Percentiles rank a stretch among this genome's conserved stretches.
Evolutionary conservation across 1,284 basidiomycete species (phyloP).

Genomic region (Amylostereum chailletii): DNA sequence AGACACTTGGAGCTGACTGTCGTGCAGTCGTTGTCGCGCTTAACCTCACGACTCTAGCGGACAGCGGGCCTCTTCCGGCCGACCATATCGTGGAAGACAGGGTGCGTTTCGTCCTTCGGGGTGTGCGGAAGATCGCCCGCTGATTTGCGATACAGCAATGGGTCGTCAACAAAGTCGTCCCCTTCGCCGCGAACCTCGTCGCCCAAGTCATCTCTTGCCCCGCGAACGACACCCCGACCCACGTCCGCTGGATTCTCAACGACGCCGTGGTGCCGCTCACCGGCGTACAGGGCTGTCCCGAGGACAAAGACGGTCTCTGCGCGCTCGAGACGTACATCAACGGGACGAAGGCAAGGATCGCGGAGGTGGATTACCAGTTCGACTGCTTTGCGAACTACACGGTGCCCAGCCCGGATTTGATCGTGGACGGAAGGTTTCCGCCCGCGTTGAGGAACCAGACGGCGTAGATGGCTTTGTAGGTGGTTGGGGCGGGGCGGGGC

Average conservation of each 20-base stretch:
- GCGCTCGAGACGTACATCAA: slow-evolving; percentile 40
- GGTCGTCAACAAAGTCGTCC: slow-evolving; percentile 33
- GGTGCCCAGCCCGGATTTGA: slow-evolving; percentile 28
- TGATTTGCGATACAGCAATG: slow-evolving; percentile 28
- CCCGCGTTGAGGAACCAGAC: slow-evolving; percentile 11
- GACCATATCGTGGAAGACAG: slow-evolving; percentile 49
- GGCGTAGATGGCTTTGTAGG: background rate
- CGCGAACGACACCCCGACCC: slow-evolving; percentile 24
- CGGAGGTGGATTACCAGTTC: slow-evolving; percentile 33
- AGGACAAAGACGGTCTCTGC: slow-evolving; percentile 47
- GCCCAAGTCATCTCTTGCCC: slow-evolving; percentile 53
- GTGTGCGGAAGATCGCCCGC: too few species aligned
- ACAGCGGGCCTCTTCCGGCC: slow-evolving; percentile 44
- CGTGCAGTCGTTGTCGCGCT: slow-evolving; percentile 42
- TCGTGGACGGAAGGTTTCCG: slow-evolving; percentile 29
- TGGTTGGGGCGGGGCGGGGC: too few species aligned
- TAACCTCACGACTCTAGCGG: slow-evolving; percentile 53
- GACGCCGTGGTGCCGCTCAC: slow-evolving; percentile 59
- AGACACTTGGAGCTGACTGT: background rate
- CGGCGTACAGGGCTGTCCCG: slow-evolving; percentile 42
- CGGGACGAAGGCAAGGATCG: slow-evolving; percentile 37
- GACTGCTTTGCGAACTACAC: slow-evolving; percentile 37
- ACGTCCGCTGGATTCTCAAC: slow-evolving; percentile 48
- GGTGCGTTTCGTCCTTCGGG: slow-evolving; percentile 17
- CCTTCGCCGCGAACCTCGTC: slow-evolving; percentile 50